Conservation (phyloP, 2,329 filamentous ascomycete species). For the Colletotrichum trifolii region DNA sequence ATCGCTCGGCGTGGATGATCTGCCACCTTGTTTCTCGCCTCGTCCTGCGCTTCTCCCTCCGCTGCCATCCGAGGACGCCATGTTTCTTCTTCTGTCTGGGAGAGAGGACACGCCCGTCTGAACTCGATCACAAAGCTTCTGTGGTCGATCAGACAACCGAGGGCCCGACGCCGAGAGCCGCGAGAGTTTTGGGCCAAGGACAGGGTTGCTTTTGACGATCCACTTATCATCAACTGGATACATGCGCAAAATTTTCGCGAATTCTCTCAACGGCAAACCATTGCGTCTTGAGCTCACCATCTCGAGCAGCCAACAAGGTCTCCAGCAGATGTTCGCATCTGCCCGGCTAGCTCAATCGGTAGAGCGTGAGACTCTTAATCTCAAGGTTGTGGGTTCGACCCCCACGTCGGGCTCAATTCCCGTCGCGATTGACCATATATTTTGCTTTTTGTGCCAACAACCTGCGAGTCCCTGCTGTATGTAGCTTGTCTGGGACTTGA, state of each 20-base stretch:
- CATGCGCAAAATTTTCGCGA: constrained; percentile 4
- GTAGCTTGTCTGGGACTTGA: too few species aligned
- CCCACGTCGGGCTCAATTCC: constrained; percentile 37
- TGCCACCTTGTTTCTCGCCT: not conserved
- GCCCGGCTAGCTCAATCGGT: constrained; percentile 73
- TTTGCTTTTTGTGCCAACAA: too few species aligned
- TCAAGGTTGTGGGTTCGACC: constrained; percentile 67
- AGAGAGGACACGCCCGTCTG: constrained; percentile 5
- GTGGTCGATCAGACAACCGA: constrained; percentile 3
- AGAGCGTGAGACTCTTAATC: constrained; percentile 80
- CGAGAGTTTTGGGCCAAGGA: constrained; percentile 19
- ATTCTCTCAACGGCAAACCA: not conserved
- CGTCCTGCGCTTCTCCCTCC: not conserved
- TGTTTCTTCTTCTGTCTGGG: not conserved
- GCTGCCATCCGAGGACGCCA: not conserved
- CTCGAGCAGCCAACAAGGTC: not conserved
- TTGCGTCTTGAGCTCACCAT: not conserved
- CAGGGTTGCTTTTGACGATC: not conserved
- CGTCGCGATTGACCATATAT: not conserved
- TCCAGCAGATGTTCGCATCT: not conserved
- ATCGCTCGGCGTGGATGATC: not conserved
- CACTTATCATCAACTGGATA: constrained; percentile 17
- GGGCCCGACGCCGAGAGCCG: constrained; percentile 9
- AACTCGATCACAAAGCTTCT: constrained; percentile 5
- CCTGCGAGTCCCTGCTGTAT: too few species aligned